Conservation (phyloP, 2,329 filamentous ascomycete genomes). For the Reticulascus tulasneorum region DNA sequence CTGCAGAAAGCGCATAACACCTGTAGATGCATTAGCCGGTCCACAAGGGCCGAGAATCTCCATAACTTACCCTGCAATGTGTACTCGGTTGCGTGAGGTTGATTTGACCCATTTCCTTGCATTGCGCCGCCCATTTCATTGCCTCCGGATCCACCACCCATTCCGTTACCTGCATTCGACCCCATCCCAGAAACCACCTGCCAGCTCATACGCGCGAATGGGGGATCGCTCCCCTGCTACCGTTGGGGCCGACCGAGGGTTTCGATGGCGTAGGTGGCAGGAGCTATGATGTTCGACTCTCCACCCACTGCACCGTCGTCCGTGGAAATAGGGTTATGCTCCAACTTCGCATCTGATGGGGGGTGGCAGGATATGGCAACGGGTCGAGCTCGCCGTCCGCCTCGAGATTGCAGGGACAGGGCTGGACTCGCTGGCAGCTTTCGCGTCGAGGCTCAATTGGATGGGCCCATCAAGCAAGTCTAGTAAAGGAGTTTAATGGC, state of each 20-base stretch:
- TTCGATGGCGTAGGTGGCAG: neutral
- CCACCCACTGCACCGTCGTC: neutral
- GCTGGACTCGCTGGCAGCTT: conserved; percentile 6
- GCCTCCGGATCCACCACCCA: conserved; percentile 28
- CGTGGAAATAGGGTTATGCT: no score
- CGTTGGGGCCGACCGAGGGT: neutral
- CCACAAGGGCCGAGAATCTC: neutral
- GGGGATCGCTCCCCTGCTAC: conserved; percentile 10
- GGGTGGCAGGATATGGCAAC: neutral
- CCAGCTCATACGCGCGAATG: conserved; percentile 28
- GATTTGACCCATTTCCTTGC: conserved; percentile 42
- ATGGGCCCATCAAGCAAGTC: conserved; percentile 1
- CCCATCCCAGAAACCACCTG: conserved; percentile 35
- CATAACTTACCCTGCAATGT: conserved; percentile 48
- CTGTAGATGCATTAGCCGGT: conserved; percentile 35
- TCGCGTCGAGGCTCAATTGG: conserved; percentile 2
- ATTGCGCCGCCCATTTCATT: conserved; percentile 43
- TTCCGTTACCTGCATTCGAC: conserved; percentile 33
- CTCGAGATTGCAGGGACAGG: conserved; percentile 5
- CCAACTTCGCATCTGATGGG: conserved; percentile 2
- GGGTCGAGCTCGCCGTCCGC: no score
- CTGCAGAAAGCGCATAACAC: conserved; percentile 98
- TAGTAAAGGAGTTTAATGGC: neutral
- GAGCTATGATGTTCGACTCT: neutral
- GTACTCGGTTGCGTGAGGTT: conserved; percentile 58